phyloP scores from a whole-genome alignment of 2,329 filamentous ascomycete species.

The Chrysosporium keratinophilum region DNA sequence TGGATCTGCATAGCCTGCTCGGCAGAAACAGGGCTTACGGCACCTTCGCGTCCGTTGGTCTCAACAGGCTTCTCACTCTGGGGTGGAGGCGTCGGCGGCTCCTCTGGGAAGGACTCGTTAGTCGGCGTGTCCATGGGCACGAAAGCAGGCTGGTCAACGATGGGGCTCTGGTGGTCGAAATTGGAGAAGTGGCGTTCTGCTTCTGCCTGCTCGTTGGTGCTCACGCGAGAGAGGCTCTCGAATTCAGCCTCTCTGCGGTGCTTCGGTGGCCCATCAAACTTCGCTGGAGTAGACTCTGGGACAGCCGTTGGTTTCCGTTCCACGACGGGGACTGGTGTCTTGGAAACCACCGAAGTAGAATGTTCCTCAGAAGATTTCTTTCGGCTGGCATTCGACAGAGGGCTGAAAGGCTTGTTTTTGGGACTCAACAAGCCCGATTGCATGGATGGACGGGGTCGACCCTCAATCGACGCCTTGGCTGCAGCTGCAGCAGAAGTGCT shows the following conservation, averaged over 20 bases:
- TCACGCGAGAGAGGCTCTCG: constrained; percentile 51
- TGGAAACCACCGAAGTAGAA: constrained; percentile 5
- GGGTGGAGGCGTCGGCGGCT: constrained; percentile 18
- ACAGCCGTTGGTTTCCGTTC: constrained; percentile 17
- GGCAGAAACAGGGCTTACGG: neutral
- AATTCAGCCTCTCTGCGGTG: constrained; percentile 43
- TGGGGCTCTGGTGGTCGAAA: constrained; percentile 75
- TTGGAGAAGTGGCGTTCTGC: constrained; percentile 45
- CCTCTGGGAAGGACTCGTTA: constrained; percentile 13
- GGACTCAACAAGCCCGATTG: constrained; percentile 20
- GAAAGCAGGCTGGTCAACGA: constrained; percentile 78
- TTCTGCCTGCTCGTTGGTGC: constrained; percentile 40
- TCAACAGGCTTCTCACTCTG: constrained; percentile 15
- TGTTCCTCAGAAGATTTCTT: constrained; percentile 23
- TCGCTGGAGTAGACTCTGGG: constrained; percentile 17
- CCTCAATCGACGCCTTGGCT: constrained; percentile 35
- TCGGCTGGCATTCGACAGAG: constrained; percentile 23
- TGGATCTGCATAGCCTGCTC: constrained; percentile 35
- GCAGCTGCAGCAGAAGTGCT: constrained; percentile 32
- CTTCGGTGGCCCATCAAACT: constrained; percentile 26
- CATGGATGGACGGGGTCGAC: constrained; percentile 26
- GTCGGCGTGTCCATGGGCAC: constrained; percentile 48
- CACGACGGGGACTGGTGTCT: constrained; percentile 11
- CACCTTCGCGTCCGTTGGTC: neutral
- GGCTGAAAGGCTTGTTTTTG: neutral